A percentile compares a stretch with the other conserved stretches of the same genome.
phyloP scores from a whole-genome alignment of 257 asterid species.

The Petrea volubilis region DNA sequence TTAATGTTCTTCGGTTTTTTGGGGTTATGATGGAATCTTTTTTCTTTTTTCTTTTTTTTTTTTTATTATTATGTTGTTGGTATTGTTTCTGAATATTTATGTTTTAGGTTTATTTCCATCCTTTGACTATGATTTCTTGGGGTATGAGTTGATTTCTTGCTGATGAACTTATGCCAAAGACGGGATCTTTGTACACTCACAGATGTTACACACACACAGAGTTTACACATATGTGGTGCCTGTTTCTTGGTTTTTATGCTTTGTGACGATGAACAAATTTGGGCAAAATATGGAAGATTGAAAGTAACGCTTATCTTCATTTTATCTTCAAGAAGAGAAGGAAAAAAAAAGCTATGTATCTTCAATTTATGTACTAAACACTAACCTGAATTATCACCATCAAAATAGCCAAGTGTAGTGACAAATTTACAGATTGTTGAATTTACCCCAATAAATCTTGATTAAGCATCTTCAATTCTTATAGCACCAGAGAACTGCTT shows the following conservation, averaged over 20 bases:
- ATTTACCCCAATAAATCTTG: background rate
- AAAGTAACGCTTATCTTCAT: background rate
- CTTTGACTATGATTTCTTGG: background rate
- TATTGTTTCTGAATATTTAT: background rate
- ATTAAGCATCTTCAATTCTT: background rate
- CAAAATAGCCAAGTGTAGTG: background rate
- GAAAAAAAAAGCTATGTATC: background rate
- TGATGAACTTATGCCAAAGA: constrained; percentile 1
- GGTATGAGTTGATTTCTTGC: background rate
- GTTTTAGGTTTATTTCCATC: background rate
- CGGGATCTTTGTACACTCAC: background rate
- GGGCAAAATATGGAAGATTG: background rate
- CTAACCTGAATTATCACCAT: background rate
- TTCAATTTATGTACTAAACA: background rate
- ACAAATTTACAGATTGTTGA: background rate
- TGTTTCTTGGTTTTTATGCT: constrained; percentile 9
- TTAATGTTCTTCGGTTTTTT: background rate
- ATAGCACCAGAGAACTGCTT: background rate
- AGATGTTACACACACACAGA: too few relatives aligned
- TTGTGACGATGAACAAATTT: background rate
- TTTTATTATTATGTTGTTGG: background rate
- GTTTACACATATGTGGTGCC: background rate
- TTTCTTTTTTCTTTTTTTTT: background rate
- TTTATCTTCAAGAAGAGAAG: too few relatives aligned
- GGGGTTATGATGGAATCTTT: background rate